phyloP scores from a whole-genome alignment of 176 grass and related monocot species.

The Echinochloa phyllopogon region DNA sequence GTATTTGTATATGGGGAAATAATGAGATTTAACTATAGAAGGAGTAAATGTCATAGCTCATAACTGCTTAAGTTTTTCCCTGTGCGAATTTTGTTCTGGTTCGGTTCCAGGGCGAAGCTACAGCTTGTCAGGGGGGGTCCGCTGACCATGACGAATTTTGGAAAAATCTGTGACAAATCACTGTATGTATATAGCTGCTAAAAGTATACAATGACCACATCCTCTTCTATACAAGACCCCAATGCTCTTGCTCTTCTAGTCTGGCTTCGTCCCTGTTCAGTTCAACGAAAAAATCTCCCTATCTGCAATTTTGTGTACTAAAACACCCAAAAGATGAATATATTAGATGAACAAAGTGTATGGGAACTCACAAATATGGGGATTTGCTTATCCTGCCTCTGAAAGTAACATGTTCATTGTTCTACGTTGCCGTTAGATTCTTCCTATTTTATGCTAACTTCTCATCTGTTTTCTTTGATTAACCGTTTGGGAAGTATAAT shows the following conservation, averaged over 20 bases:
- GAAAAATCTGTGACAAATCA: no score
- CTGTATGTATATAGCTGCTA: no score
- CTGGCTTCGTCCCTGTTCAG: not conserved
- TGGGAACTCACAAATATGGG: not conserved
- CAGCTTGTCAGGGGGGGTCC: no score
- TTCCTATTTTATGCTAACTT: not conserved
- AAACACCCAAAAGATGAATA: not conserved
- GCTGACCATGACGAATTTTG: no score
- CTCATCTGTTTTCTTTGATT: not conserved
- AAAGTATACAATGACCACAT: no score
- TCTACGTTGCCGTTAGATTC: not conserved
- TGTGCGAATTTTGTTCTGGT: not conserved
- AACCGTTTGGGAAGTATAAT: slow-evolving; percentile 22
- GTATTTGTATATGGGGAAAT: slow-evolving; percentile 3
- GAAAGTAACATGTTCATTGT: not conserved
- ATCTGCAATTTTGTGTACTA: not conserved
- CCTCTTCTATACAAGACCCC: no score
- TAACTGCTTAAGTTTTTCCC: not conserved
- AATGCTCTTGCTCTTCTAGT: no score
- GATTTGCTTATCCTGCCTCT: not conserved
- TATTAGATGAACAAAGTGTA: slow-evolving; percentile 4
- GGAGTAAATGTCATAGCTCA: not conserved
- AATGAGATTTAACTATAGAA: slow-evolving; percentile 11
- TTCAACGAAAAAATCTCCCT: not conserved
- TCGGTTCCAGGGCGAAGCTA: not conserved